Base-by-base conservation (phyloP, 768 basidiomycete species). In the Suillus decipiens region DNA sequence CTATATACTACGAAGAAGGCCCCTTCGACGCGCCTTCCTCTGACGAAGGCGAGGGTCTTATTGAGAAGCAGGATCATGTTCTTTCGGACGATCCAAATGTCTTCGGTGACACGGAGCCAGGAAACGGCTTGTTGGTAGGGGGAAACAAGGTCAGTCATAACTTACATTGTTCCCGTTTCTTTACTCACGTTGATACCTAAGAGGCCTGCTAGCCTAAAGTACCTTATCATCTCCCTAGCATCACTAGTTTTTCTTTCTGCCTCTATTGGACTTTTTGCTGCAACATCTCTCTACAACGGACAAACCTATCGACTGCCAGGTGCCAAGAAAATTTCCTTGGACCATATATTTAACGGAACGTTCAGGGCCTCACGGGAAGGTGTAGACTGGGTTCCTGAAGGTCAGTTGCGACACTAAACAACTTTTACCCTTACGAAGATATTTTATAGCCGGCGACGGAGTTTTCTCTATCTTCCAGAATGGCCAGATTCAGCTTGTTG, bases 321-420 rank as follows among this genome's bases (percentile, higher is more conserved):
- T 2, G 80, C 74, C 41, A 80, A 80, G 63, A 90, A 85, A 67
- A 80, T 98, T 36, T 89, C 89, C 5, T 86, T 99, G 83, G 93
- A 98, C 71, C 90, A 95, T 72, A 75, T 97, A 58, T 95, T 94
- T 79, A 96, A 97, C 71, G 94, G 93, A 4, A 98, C 96, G 2
- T 99, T 98, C 71, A 64, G 39, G 17, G 75, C 80, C 2, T 71
- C 81, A 3, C 68, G 71, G 2, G 79, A 81, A 55, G 68, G 69
- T 24, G 73, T 99, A 39, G 81, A 87, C 50, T 99, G 97, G 97
- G 89, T 99, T 34, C 86, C 90, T 10, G 95, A 97, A 85, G 96
- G 96, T 94, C 65, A 45, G 85, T 69, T 47, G 9, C 34, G 19
- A 15, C 6, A 19, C 28, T 22, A 9, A 17, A 14, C 4, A 37